phyloP scores from a whole-genome alignment of 179 eudicot genomes.

The Carnegiea gigantea region DNA sequence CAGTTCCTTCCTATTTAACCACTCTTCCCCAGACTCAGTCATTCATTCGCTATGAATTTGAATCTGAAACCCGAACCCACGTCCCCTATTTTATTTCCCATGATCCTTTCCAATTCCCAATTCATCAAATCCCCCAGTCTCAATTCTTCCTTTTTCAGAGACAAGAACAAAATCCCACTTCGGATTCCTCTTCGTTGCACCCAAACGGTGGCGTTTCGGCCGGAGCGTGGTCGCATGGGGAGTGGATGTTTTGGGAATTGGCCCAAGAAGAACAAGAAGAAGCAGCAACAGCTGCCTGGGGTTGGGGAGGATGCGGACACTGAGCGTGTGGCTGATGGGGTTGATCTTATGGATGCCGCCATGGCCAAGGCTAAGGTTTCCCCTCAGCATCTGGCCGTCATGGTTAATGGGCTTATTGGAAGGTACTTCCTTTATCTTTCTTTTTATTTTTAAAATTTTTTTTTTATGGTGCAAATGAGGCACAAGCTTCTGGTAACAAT shows the following conservation, averaged over 20 bases:
- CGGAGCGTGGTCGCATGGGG: slow-evolving; percentile 24
- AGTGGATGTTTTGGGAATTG: slow-evolving; percentile 44
- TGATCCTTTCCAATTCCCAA: slow-evolving; percentile 13
- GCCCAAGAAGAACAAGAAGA: slow-evolving; percentile 8
- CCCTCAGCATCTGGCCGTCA: slow-evolving; percentile 70
- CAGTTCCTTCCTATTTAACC: neutral
- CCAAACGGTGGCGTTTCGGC: neutral
- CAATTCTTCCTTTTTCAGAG: neutral
- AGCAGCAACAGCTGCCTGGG: neutral
- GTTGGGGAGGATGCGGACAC: slow-evolving; percentile 35
- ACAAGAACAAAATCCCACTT: slow-evolving; percentile 26
- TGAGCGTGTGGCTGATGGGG: slow-evolving; percentile 43
- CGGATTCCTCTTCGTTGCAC: neutral
- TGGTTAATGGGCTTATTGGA: slow-evolving; percentile 90
- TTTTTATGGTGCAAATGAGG: too few relatives aligned
- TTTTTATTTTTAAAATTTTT: neutral
- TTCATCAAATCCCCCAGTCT: slow-evolving; percentile 4
- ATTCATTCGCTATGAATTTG: neutral
- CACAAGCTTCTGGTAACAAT: too few relatives aligned
- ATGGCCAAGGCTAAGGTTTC: slow-evolving; percentile 35
- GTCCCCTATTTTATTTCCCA: neutral
- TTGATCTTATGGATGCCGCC: slow-evolving; percentile 46
- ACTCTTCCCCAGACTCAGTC: neutral
- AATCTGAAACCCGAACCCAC: slow-evolving; percentile 1
- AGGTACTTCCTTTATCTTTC: slow-evolving; percentile 36